Evolutionary conservation across 495 filamentous ascomycete genomes (phyloP).

Genomic region (Acidiella bohemica): DNA sequence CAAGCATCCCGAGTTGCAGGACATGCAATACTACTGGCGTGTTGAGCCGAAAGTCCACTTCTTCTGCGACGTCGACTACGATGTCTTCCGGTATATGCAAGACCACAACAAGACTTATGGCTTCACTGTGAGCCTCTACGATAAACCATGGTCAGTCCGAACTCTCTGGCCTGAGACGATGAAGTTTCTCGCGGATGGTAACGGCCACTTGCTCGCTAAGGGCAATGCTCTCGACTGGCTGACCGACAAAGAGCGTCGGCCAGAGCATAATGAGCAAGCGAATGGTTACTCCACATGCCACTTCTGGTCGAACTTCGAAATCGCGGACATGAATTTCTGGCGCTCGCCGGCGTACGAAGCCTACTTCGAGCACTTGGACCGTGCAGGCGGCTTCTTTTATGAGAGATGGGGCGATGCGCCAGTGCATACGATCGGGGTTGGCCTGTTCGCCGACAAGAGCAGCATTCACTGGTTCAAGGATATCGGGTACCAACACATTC

Average conservation of each 20-base stretch:
- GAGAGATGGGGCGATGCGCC: slow-evolving; percentile 98
- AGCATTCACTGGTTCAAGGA: slow-evolving; percentile 99
- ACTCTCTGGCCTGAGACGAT: slow-evolving; percentile 90
- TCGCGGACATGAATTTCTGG: slow-evolving; percentile 93
- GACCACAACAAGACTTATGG: slow-evolving; percentile 98
- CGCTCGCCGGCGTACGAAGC: slow-evolving; percentile 79
- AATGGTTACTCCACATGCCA: slow-evolving; percentile 98
- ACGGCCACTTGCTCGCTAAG: slow-evolving; percentile 65
- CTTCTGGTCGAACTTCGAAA: slow-evolving; percentile 99
- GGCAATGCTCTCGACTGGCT: slow-evolving; percentile 86
- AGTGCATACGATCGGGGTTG: slow-evolving; percentile 90
- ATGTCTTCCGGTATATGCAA: slow-evolving; percentile 95
- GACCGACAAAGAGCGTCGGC: slow-evolving; percentile 59
- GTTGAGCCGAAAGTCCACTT: slow-evolving; percentile 98
- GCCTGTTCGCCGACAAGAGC: slow-evolving; percentile 76
- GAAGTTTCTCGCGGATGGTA: slow-evolving; percentile 63
- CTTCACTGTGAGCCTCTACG: slow-evolving; percentile 96
- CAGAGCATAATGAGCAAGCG: slow-evolving; percentile 63
- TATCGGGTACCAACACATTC: slow-evolving; percentile 97
- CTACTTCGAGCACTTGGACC: slow-evolving; percentile 93
- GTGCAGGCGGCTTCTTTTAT: slow-evolving; percentile 95
- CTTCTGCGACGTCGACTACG: slow-evolving; percentile 98
- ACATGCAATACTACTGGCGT: slow-evolving; percentile 92
- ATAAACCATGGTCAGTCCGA: slow-evolving; percentile 70
- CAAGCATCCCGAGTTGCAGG: slow-evolving; percentile 74